phyloP scores from a whole-genome alignment of 2,329 filamentous ascomycete species.

The Bimuria novae-zelandiae region DNA sequence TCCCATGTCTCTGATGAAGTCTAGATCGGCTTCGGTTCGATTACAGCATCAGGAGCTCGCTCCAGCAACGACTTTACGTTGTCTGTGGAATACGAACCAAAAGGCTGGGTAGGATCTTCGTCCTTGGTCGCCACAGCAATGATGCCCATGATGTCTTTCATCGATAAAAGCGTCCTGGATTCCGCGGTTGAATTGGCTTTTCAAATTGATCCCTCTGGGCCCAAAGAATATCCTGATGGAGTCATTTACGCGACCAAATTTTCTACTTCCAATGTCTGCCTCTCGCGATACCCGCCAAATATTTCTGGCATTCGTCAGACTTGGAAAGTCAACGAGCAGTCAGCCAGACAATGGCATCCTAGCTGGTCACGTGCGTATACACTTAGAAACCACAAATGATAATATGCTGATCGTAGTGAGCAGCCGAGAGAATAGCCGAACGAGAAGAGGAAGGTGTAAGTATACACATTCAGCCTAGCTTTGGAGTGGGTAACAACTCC shows the following conservation, averaged over 20 bases:
- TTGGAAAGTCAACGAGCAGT: too few relatives aligned
- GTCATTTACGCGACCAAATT: slow-evolving; percentile 3
- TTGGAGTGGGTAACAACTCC: too few relatives aligned
- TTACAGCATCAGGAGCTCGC: slow-evolving; percentile 10
- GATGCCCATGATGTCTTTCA: slow-evolving; percentile 10
- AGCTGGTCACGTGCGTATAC: too few relatives aligned
- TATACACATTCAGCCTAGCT: too few relatives aligned
- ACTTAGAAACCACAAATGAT: too few relatives aligned
- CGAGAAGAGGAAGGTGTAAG: too few relatives aligned
- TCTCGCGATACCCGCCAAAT: too few relatives aligned
- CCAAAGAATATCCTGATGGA: not conserved
- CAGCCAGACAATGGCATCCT: too few relatives aligned
- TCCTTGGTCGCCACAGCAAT: slow-evolving; percentile 19
- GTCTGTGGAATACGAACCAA: slow-evolving; percentile 11
- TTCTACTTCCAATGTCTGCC: too few relatives aligned
- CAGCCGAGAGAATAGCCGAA: too few relatives aligned
- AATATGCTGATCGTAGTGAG: too few relatives aligned
- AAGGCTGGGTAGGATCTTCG: slow-evolving; percentile 12
- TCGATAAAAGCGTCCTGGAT: not conserved
- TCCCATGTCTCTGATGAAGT: not conserved
- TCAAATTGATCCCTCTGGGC: slow-evolving; percentile 5
- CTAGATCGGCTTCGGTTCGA: slow-evolving; percentile 17
- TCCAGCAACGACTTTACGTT: slow-evolving; percentile 13
- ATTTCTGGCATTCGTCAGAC: too few relatives aligned
- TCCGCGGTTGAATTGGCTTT: slow-evolving; percentile 8